Evolutionary conservation across 2,329 filamentous ascomycete genomes (phyloP).

Genomic region (Mollisia scopiformis): DNA sequence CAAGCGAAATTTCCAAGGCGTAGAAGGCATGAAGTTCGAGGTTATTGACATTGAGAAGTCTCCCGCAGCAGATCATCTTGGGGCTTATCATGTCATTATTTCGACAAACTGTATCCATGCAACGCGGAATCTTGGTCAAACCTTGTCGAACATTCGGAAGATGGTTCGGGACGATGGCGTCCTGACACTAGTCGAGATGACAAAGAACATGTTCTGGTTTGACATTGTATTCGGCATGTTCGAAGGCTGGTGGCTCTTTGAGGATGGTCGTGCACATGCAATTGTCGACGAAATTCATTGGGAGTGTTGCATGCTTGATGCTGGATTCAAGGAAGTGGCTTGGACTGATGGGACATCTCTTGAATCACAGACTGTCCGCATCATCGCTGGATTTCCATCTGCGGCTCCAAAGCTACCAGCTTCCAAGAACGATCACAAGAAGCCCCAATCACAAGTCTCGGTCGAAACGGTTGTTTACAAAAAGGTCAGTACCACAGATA

Average conservation of each 20-base stretch:
- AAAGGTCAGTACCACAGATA: slow-evolving; percentile 17
- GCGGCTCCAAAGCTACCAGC: slow-evolving; percentile 32
- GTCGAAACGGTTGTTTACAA: slow-evolving; percentile 46
- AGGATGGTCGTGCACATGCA: slow-evolving; percentile 30
- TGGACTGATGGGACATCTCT: slow-evolving; percentile 23
- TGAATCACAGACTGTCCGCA: slow-evolving; percentile 1
- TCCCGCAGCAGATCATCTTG: slow-evolving; percentile 11
- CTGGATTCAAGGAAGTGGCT: slow-evolving; percentile 15
- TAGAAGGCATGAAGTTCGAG: slow-evolving; percentile 28
- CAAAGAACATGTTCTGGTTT: slow-evolving; percentile 24
- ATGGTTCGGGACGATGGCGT: slow-evolving; percentile 24
- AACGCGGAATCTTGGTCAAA: slow-evolving; percentile 18
- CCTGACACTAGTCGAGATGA: slow-evolving; percentile 29
- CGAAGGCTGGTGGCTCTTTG: slow-evolving; percentile 36
- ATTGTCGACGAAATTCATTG: slow-evolving; percentile 17
- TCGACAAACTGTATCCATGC: slow-evolving; percentile 32
- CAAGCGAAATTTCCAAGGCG: slow-evolving; percentile 23
- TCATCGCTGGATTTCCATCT: slow-evolving; percentile 22
- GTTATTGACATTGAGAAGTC: slow-evolving; percentile 26
- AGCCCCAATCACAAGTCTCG: not conserved
- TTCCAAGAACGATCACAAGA: not conserved
- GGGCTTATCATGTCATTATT: slow-evolving; percentile 26
- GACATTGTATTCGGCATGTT: slow-evolving; percentile 34
- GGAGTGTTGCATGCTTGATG: slow-evolving; percentile 14
- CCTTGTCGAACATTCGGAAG: slow-evolving; percentile 15